A percentile compares a stretch with the other conserved stretches of the same genome.
These are phyloP conservation scores for Dactylellina parvicollis DNA, from an alignment of 2,329 filamentous ascomycete species.

Conservation along the genomic window DNA sequence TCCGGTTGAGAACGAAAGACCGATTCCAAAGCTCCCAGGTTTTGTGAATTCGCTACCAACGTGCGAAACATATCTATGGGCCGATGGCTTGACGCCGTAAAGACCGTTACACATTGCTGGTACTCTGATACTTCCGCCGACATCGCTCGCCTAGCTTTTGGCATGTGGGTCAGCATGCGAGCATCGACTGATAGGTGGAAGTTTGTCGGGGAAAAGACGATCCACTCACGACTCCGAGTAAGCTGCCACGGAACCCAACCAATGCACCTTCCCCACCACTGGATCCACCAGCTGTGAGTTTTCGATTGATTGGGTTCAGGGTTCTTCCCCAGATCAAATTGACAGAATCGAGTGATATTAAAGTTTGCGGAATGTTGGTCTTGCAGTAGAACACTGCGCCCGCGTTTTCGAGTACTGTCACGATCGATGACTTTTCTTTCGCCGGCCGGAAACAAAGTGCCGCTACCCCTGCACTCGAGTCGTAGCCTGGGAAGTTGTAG, in stretches of 20 bases:
- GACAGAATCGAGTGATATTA: constrained; percentile 68
- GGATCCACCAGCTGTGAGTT: constrained; percentile 71
- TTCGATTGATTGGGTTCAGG: constrained; percentile 71
- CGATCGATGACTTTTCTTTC: constrained; percentile 67
- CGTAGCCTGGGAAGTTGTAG: constrained; percentile 71
- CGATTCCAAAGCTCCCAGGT: constrained; percentile 66
- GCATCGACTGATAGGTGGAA: not conserved
- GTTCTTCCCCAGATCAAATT: constrained; percentile 72
- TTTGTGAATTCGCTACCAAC: constrained; percentile 64
- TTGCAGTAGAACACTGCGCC: constrained; percentile 76
- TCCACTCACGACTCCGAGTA: constrained; percentile 67
- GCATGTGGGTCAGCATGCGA: not conserved
- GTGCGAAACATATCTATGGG: constrained; percentile 62
- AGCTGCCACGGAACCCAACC: constrained; percentile 68
- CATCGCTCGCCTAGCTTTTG: constrained; percentile 65
- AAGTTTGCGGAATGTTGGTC: constrained; percentile 73
- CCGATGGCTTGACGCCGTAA: constrained; percentile 66
- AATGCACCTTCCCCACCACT: constrained; percentile 73
- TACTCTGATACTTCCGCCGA: constrained; percentile 65
- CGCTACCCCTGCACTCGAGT: constrained; percentile 72
- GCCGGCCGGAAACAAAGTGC: constrained; percentile 71
- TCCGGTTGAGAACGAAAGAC: constrained; percentile 65
- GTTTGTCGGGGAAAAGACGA: not conserved
- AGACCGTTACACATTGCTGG: constrained; percentile 66
- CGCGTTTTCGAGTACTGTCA: constrained; percentile 68